Evolutionary conservation across 768 basidiomycete species (phyloP), one percentile per base, ranked within the genome.

Genomic region (Scleroderma citrinum): DNA sequence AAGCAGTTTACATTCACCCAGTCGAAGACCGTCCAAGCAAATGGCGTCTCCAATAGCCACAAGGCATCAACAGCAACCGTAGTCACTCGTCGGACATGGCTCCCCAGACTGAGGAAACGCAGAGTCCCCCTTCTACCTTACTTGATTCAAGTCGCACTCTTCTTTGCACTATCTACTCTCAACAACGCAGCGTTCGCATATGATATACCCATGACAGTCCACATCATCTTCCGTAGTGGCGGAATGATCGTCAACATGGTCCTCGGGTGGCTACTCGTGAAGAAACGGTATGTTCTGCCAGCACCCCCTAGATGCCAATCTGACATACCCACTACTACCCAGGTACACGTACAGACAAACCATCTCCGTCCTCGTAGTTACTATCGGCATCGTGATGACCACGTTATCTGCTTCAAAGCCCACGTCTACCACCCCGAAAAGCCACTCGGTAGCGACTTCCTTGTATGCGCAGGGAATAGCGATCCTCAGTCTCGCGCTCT

Each of bases 101-200:
- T 56, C 8, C 83, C 82, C 6, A 71, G 73, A 4, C 70, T 89
- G 19, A 80, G 77, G 56, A 73, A 76, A 11, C 77, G 86, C 7
- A 71, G 72, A 52, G 82, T 95, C 11, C 90, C 92, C 5, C 61
- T 95, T 17, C 66, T 69, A 7, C 73, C 83, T 12, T 94, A 94
- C 71, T 58, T 87, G 23, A 67, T 83, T 2, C 92, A 96, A 67
- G 92, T 94, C 41, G 73, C 74, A 1, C 72, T 97, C 31, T 94
- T 94, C 68, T 85, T 87, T 51, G 64, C 76, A 4, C 74, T 92
- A 45, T 92, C 89, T 6, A 62, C 87, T 52, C 71, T 97, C 56
- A 97, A 96, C 65, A 96, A 94, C 69, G 80, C 78, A n/a, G 92
- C 91, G 1, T 95, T 97, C 60, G 86, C 77, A 6, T 92, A 85